These are phyloP conservation scores for Elaeis guineensis DNA, from an alignment of 176 grass and related monocot genomes.

Conservation along the genomic window DNA sequence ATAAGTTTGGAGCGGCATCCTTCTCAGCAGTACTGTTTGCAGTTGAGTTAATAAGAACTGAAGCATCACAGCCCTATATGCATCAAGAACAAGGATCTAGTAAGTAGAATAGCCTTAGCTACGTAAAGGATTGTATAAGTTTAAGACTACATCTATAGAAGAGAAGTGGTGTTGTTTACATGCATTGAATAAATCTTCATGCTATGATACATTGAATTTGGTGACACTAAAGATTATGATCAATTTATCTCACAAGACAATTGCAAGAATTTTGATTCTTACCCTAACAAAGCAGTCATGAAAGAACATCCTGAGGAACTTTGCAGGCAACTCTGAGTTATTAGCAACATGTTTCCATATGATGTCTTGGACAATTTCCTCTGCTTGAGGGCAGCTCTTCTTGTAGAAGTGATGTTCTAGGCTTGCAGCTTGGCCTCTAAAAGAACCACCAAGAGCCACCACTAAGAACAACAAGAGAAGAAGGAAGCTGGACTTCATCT, in stretches of 20 bases:
- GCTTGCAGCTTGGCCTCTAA: slow-evolving; percentile 18
- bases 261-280: not conserved
- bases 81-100: too few relatives aligned
- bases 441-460: slow-evolving; percentile 19
- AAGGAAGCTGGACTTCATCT: too few relatives aligned
- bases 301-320: slow-evolving; percentile 36
- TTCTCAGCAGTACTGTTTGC: slow-evolving; percentile 34
- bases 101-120: too few relatives aligned
- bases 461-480: too few relatives aligned
- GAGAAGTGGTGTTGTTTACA: too few relatives aligned
- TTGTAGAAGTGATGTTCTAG: slow-evolving; percentile 53
- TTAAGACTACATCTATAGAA: too few relatives aligned
- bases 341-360: slow-evolving; percentile 13
- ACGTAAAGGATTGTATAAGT: too few relatives aligned
- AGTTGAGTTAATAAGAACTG: slow-evolving; percentile 40
- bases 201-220: too few relatives aligned
- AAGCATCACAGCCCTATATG: slow-evolving; percentile 57
- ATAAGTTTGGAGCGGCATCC: slow-evolving; percentile 28
- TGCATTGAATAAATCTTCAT: too few relatives aligned
- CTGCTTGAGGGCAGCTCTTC: slow-evolving; percentile 39
- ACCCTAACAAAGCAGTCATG: slow-evolving; percentile 23
- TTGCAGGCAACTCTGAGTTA: slow-evolving; percentile 33
- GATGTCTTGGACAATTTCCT: slow-evolving; percentile 28
- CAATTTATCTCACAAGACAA: too few relatives aligned
- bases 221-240: too few relatives aligned